phyloP scores from a whole-genome alignment of 2,329 filamentous ascomycete species.

The Cryphonectria naterciae region DNA sequence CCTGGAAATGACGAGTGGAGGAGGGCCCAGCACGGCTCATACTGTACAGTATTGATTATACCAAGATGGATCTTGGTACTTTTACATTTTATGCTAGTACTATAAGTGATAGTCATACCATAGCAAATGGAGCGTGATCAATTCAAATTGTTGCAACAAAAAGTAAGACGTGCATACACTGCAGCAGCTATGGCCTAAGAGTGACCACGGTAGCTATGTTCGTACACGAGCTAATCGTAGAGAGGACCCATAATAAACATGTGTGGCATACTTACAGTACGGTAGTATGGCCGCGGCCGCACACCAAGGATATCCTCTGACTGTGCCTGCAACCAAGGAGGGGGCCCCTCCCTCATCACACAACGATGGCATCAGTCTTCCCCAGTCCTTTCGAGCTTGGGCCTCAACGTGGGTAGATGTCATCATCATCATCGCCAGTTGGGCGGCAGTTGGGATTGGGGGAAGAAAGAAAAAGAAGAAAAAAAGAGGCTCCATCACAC shows the following conservation, averaged over 20 bases:
- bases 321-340: neutral
- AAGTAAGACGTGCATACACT: neutral
- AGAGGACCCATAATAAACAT: neutral
- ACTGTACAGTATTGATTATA: neutral
- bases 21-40: neutral
- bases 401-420: neutral
- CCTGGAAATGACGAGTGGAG: neutral
- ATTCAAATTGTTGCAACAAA: neutral
- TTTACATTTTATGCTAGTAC: neutral
- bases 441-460: neutral
- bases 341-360: neutral
- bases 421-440: neutral
- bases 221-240: neutral
- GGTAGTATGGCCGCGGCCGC: neutral
- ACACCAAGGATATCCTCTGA: neutral
- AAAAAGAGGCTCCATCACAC: neutral
- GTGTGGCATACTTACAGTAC: neutral
- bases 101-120: neutral
- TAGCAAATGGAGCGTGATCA: neutral
- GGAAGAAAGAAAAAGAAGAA: neutral
- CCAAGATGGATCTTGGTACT: neutral
- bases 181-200: neutral
- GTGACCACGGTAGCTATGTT: neutral
- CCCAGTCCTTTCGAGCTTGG: neutral
- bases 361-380: constrained; percentile 1